phyloP scores from a whole-genome alignment of 495 filamentous ascomycete genomes.

The Penicillium riverlandense region DNA sequence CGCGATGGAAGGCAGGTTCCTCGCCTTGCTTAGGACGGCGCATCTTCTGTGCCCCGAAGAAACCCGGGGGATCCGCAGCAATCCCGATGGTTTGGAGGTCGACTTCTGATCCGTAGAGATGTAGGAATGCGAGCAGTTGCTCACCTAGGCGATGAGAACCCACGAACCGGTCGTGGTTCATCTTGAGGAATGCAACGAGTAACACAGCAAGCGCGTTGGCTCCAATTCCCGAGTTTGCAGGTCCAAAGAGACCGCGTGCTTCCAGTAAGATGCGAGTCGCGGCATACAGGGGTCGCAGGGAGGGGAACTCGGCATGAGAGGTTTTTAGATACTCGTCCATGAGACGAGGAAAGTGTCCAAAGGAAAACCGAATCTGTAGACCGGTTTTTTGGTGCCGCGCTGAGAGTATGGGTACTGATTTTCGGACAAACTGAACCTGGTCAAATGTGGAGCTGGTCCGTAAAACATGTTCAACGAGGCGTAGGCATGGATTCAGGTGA shows the following conservation, averaged over 20 bases:
- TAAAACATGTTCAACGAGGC: constrained; percentile 14
- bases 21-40: background rate
- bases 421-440: constrained; percentile 2
- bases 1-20: constrained; percentile 23
- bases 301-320: constrained; percentile 42
- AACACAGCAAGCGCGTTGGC: constrained; percentile 48
- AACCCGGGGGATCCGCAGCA: constrained; percentile 41
- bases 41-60: constrained; percentile 26
- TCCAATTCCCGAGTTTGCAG: constrained; percentile 34
- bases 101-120: constrained; percentile 38
- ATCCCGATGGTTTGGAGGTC: constrained; percentile 41
- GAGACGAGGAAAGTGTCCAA: constrained; percentile 21
- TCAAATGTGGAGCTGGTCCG: constrained; percentile 5
- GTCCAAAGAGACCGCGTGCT: constrained; percentile 37
- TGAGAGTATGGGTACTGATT: constrained; percentile 16
- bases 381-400: constrained; percentile 37
- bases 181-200: constrained; percentile 46
- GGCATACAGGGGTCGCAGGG: constrained; percentile 41
- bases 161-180: constrained; percentile 26
- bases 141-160: constrained; percentile 20
- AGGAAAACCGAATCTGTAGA: constrained; percentile 42
- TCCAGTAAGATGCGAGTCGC: constrained; percentile 42
- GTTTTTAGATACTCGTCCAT: constrained; percentile 33
- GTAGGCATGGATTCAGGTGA: constrained; percentile 12
- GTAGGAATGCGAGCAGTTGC: constrained; percentile 44